These are phyloP conservation scores for Kickxella alabastrina DNA, from an alignment of 192 early-diverging fungal genomes.

Conservation along the genomic window DNA sequence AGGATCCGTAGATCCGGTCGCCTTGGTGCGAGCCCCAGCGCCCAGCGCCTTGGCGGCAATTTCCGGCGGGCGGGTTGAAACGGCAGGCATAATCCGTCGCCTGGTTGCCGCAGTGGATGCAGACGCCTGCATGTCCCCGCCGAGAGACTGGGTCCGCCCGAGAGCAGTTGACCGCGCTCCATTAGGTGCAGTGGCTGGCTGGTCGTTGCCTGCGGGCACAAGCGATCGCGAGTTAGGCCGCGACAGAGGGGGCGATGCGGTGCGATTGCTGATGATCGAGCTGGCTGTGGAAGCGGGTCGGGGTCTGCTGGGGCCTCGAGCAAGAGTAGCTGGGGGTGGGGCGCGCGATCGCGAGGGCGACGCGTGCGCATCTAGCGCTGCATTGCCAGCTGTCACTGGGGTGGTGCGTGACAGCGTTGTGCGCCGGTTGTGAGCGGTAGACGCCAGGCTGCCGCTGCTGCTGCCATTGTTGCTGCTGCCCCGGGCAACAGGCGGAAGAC, in stretches of 20 bases:
- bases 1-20: slow-evolving; percentile 8
- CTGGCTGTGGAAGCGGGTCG: slow-evolving; percentile 38
- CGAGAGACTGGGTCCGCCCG: too few relatives aligned
- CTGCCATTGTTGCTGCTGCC: slow-evolving; percentile 4
- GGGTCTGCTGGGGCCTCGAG: slow-evolving; percentile 21
- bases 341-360: neutral
- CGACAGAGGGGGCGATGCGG: slow-evolving; percentile 33
- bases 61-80: slow-evolving; percentile 1
- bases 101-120: slow-evolving; percentile 1
- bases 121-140: neutral
- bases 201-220: slow-evolving; percentile 6
- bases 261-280: slow-evolving; percentile 32
- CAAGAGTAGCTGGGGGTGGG: slow-evolving; percentile 28
- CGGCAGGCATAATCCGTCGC: slow-evolving; percentile 6
- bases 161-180: too few relatives aligned
- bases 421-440: slow-evolving; percentile 19
- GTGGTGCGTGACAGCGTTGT: slow-evolving; percentile 26
- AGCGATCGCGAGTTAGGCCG: slow-evolving; percentile 26
- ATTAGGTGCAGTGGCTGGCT: neutral
- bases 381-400: neutral
- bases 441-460: slow-evolving; percentile 11
- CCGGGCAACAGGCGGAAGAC: neutral
- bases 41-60: neutral
- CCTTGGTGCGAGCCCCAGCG: neutral
- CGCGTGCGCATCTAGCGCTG: neutral